phyloP scores from a whole-genome alignment of 495 filamentous ascomycete genomes.

The Pseudomonodictys pantanalensis region DNA sequence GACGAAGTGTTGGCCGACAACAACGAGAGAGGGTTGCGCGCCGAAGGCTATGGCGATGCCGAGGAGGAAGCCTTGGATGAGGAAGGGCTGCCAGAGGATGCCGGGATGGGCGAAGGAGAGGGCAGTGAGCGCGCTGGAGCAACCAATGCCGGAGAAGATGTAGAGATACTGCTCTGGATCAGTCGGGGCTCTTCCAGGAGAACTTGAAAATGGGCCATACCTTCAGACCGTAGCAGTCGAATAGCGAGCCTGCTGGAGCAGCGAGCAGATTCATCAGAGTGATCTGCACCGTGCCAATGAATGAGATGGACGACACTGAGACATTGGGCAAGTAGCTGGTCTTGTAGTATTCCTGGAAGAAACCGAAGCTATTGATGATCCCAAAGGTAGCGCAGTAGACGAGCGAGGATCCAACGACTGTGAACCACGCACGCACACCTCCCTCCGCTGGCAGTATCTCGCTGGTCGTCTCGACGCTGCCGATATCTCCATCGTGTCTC shows the following conservation, averaged over 20 bases:
- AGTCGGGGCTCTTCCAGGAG: background rate
- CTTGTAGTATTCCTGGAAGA: background rate
- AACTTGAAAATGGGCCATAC: background rate
- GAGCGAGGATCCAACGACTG: background rate
- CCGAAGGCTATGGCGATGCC: slow-evolving; percentile 1
- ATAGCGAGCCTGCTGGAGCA: background rate
- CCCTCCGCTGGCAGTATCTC: too few species aligned
- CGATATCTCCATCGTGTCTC: too few species aligned
- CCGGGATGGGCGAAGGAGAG: background rate
- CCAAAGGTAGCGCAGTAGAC: slow-evolving; percentile 1
- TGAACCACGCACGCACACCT: background rate
- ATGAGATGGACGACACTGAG: background rate
- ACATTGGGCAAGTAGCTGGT: background rate
- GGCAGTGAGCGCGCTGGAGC: background rate
- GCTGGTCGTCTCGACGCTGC: too few species aligned
- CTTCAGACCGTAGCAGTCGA: slow-evolving; percentile 2
- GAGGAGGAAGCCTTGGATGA: slow-evolving; percentile 3
- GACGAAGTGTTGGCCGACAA: background rate
- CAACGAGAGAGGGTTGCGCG: background rate
- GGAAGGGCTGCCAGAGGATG: background rate
- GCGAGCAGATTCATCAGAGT: background rate
- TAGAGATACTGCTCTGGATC: background rate
- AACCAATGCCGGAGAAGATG: background rate
- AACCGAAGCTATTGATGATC: slow-evolving; percentile 2
- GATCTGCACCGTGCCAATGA: background rate